These are phyloP conservation scores for Fraxinus excelsior DNA, from an alignment of 257 asterid genomes.

Conservation along the genomic window DNA sequence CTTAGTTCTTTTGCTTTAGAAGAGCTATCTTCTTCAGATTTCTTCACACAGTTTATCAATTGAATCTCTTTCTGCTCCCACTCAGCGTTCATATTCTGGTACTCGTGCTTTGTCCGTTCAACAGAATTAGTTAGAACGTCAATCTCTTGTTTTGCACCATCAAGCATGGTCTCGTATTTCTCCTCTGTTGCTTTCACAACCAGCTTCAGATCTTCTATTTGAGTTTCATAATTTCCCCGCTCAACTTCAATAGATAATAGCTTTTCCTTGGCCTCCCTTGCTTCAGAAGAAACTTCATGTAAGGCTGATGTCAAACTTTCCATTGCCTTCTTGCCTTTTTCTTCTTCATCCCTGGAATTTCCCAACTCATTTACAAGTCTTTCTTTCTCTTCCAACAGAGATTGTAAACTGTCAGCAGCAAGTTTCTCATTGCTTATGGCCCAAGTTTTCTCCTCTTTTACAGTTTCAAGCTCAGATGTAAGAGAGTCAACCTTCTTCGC, in stretches of 20 bases:
- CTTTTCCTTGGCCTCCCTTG: conserved; percentile 84
- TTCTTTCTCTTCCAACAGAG: conserved; percentile 74
- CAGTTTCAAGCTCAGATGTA: conserved; percentile 56
- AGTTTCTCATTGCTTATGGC: conserved; percentile 70
- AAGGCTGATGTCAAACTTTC: conserved; percentile 91
- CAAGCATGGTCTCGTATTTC: conserved; percentile 77
- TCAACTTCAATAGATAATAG: conserved; percentile 64
- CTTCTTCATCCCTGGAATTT: conserved; percentile 78
- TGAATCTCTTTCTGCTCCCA: conserved; percentile 82
- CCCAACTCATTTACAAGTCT: conserved; percentile 63
- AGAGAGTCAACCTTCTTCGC: conserved; percentile 66
- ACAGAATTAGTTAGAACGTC: conserved; percentile 48
- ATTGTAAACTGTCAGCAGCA: conserved; percentile 71
- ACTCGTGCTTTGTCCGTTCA: conserved; percentile 56
- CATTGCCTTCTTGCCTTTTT: conserved; percentile 86
- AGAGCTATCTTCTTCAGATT: conserved; percentile 57
- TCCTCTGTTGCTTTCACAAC: conserved; percentile 75
- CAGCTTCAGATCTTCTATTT: conserved; percentile 76
- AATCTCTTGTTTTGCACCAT: conserved; percentile 71
- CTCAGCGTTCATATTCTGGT: conserved; percentile 50
- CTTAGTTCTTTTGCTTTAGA: conserved; percentile 60
- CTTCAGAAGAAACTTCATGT: conserved; percentile 91
- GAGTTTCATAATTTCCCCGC: conserved; percentile 61
- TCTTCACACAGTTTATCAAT: conserved; percentile 50
- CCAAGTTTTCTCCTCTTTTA: conserved; percentile 67